phyloP scores from a whole-genome alignment of 164 flowering plant species.

The Cinnamomum micranthum region DNA sequence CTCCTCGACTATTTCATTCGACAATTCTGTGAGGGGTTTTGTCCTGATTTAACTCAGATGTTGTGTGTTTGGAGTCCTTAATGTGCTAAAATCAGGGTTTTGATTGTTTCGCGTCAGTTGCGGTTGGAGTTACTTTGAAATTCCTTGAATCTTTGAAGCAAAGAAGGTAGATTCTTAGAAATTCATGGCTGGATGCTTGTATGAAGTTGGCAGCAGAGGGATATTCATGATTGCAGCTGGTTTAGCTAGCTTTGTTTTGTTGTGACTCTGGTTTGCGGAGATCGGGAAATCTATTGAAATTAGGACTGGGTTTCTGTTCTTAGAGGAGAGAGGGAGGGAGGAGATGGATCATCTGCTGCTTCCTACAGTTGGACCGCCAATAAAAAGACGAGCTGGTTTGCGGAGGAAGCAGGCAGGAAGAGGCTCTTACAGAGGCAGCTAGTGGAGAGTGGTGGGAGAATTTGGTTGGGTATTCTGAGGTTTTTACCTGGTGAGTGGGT shows the following conservation, averaged over 20 bases:
- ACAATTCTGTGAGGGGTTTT: too few relatives aligned
- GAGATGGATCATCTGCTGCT: conserved; percentile 28
- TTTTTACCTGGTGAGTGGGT: conserved; percentile 2
- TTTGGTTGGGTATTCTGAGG: background rate
- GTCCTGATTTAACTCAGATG: background rate
- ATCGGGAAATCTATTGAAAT: background rate
- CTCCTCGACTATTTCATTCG: too few relatives aligned
- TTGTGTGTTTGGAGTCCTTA: background rate
- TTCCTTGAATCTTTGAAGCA: background rate
- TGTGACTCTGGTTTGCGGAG: background rate
- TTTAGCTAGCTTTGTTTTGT: background rate
- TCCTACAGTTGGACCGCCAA: conserved; percentile 59
- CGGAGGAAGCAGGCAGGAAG: conserved; percentile 77
- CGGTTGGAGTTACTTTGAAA: background rate
- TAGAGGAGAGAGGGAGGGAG: conserved; percentile 3
- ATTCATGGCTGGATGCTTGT: background rate
- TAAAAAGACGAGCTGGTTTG: conserved; percentile 64
- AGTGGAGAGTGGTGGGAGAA: conserved; percentile 19
- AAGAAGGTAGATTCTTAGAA: background rate
- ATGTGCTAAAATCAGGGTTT: background rate
- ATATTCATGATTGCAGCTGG: background rate
- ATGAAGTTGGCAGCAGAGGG: background rate
- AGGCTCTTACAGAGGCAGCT: conserved; percentile 76
- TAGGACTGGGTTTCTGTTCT: background rate
- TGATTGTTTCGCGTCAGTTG: background rate